These are phyloP conservation scores for Ochromonas danica DNA, from an alignment of 108 stramenopile genomes.

Conservation along the genomic window DNA sequence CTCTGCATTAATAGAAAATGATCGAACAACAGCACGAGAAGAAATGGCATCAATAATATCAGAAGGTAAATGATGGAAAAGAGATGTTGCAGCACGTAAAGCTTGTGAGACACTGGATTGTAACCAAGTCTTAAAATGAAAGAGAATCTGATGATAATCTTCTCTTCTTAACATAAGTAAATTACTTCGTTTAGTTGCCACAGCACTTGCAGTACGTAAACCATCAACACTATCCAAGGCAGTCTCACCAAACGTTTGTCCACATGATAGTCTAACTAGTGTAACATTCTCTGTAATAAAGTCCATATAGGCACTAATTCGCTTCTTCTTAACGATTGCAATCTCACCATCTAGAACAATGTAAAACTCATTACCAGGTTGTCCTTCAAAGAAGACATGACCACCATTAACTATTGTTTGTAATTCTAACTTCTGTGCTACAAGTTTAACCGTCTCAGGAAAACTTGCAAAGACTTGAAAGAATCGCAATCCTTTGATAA, in stretches of 20 bases:
- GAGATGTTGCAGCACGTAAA: background rate
- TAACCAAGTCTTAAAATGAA: background rate
- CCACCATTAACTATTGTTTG: background rate
- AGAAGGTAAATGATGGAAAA: background rate
- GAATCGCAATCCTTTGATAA: background rate
- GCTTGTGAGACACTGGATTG: background rate
- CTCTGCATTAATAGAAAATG: background rate
- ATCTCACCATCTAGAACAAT: constrained; percentile 19
- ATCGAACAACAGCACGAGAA: background rate
- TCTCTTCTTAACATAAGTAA: background rate
- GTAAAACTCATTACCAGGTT: background rate
- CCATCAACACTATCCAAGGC: constrained; percentile 8
- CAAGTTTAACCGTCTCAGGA: background rate
- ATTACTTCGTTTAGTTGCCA: constrained; percentile 3
- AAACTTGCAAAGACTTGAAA: background rate
- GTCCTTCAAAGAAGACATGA: background rate
- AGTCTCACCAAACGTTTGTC: constrained; percentile 16
- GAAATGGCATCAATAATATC: background rate
- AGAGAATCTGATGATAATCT: constrained; percentile 1
- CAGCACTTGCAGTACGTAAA: constrained; percentile 2
- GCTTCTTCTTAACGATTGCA: background rate
- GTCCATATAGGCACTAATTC: background rate
- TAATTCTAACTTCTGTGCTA: constrained; percentile 7
- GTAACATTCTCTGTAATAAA: constrained; percentile 3
- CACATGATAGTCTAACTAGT: background rate